Evolutionary conservation across 768 basidiomycete genomes (phyloP), one percentile per base, ranked within the genome.

Genomic region (Suillus hirtellus): DNA sequence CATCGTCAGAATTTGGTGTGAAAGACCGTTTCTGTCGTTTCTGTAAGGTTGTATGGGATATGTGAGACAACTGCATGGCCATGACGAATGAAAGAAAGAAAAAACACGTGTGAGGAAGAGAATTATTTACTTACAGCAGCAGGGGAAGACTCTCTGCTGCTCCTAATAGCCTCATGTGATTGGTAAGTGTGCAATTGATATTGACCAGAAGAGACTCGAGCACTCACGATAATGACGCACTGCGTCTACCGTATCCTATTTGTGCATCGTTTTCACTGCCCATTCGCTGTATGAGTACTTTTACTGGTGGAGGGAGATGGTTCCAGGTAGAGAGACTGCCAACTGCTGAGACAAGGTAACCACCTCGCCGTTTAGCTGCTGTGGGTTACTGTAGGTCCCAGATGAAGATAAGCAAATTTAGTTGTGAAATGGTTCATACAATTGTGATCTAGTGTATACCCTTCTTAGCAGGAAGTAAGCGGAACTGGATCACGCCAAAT

Each of bases 101-200:
- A n/a, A 38, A 21, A 63, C 46, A 17, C 24, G 46, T 53, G 38
- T 11, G 34, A n/a, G 60, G 37, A 24, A 62, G 58, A 27, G 9
- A 17, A 38, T 10, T 8, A 10, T 37, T 2, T n/a, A 71, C 81
- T 70, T 64, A 85, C 84, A 64, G 76, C 69, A 60, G 67, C 74
- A 52, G 84, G 83, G 44, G 86, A 86, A 24, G 83, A 83, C 65
- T 85, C 85, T 59, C 84, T 76, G 70, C 86, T 87, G 71, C 84
- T 87, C 66, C 85, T 87, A 37, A 37, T 37, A 63, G 21, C 59
- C 63, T 55, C 64, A 64, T 68, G 66, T 44, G 50, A 65, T 40
- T 71, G 38, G 38, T 64, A 37, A 6, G 44, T 19, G 58, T 61
- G 4, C 15, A 2, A 27, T 19, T 60, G 27, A 34, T 31, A 34